A percentile compares a stretch with the other conserved stretches of the same genome.
These are phyloP conservation scores for Nakazawaea wickerhamii DNA, from an alignment of 805 yeast species.

Conservation along the genomic window DNA sequence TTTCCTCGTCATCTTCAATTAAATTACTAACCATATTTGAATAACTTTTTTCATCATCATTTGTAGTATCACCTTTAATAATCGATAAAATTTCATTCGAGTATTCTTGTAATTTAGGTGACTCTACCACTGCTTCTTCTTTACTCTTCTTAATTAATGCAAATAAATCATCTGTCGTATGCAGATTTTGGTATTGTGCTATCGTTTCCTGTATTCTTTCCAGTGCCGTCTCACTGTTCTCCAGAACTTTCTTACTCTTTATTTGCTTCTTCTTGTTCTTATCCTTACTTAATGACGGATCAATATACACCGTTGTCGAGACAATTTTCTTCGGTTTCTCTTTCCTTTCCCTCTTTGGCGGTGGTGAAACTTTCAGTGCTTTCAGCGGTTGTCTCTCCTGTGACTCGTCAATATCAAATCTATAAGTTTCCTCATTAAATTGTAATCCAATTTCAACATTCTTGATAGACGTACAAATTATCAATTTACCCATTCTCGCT, in stretches of 20 bases:
- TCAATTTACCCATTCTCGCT: constrained; percentile 25
- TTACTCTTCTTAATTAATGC: background rate
- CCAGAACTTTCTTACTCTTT: background rate
- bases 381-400: no score
- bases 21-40: constrained; percentile 3
- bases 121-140: background rate
- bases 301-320: no score
- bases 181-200: no score
- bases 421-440: constrained; percentile 17
- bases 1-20: constrained; percentile 3
- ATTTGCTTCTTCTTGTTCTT: background rate
- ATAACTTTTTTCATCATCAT: constrained; percentile 1
- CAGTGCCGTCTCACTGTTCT: background rate
- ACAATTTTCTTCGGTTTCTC: no score
- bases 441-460: constrained; percentile 22
- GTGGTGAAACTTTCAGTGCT: constrained; percentile 31
- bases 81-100: no score
- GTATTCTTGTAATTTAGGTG: no score
- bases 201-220: no score
- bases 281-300: no score
- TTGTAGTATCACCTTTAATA: background rate
- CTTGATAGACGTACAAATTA: constrained; percentile 17
- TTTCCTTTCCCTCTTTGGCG: constrained; percentile 25
- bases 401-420: constrained; percentile 17
- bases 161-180: background rate